phyloP scores from a whole-genome alignment of 164 flowering plant genomes.

The Paratinospora sagittata region DNA sequence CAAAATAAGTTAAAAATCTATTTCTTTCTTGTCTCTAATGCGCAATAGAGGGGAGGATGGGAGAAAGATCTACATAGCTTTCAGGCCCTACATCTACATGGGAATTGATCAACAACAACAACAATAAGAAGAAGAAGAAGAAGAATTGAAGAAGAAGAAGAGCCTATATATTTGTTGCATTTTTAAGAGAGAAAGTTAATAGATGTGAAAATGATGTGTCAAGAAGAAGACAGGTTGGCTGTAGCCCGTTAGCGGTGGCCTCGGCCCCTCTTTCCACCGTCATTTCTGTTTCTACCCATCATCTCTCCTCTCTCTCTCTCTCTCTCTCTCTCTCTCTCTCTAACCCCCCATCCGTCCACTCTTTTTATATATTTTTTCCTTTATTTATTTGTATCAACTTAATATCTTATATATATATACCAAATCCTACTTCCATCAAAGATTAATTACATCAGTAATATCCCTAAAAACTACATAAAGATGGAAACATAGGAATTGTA shows the following conservation, averaged over 20 bases:
- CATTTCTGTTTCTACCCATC: not conserved
- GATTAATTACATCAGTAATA: too few relatives aligned
- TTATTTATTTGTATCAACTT: too few relatives aligned
- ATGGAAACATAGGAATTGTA: too few relatives aligned
- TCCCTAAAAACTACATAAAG: too few relatives aligned
- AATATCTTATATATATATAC: too few relatives aligned
- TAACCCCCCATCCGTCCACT: too few relatives aligned
- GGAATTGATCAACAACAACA: too few relatives aligned
- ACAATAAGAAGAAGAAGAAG: too few relatives aligned
- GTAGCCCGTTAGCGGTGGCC: slow-evolving; percentile 42
- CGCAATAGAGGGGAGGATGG: slow-evolving; percentile 6
- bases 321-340: too few relatives aligned
- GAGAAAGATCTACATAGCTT: slow-evolving; percentile 49
- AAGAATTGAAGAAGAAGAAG: too few relatives aligned
- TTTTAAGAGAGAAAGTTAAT: slow-evolving; percentile 4
- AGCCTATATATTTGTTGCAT: too few relatives aligned
- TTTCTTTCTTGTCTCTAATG: not conserved
- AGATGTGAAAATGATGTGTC: slow-evolving; percentile 54
- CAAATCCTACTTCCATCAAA: too few relatives aligned
- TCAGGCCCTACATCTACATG: slow-evolving; percentile 31
- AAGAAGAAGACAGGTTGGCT: slow-evolving; percentile 51
- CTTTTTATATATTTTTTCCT: not conserved
- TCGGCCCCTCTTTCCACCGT: slow-evolving; percentile 26
- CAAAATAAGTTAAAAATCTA: not conserved
- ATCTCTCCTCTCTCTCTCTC: not conserved